phyloP scores from a whole-genome alignment of 768 basidiomycete species.

The Mycena vulgaris region DNA sequence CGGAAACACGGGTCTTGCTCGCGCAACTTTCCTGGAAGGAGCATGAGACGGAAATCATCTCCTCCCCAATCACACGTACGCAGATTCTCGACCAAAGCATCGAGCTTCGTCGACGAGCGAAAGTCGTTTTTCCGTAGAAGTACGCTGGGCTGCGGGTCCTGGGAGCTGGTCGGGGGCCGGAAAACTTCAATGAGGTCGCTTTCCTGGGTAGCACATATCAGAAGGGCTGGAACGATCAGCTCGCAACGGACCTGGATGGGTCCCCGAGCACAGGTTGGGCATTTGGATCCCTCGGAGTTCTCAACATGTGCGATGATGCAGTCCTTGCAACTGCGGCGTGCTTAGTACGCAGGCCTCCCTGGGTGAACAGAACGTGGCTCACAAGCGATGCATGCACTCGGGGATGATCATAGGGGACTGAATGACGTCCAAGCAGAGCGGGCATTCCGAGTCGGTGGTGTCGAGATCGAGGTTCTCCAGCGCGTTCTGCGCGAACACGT shows the following conservation, averaged over 20 bases:
- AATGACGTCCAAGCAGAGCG: slow-evolving; percentile 87
- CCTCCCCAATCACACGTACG: slow-evolving; percentile 57
- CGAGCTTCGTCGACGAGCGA: slow-evolving; percentile 91
- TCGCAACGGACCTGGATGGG: slow-evolving; percentile 68
- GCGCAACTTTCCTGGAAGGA: slow-evolving; percentile 67
- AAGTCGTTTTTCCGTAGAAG: slow-evolving; percentile 86
- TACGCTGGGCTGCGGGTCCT: slow-evolving; percentile 60
- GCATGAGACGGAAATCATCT: background rate
- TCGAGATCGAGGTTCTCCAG: slow-evolving; percentile 73
- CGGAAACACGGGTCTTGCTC: slow-evolving; percentile 84
- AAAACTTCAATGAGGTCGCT: slow-evolving; percentile 77
- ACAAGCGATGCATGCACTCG: slow-evolving; percentile 85
- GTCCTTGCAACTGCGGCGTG: slow-evolving; percentile 81
- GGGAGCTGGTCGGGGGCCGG: slow-evolving; percentile 54
- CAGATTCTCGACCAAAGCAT: slow-evolving; percentile 84
- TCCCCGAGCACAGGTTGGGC: slow-evolving; percentile 85
- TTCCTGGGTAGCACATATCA: slow-evolving; percentile 54
- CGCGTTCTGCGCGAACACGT: slow-evolving; percentile 74
- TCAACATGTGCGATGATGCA: slow-evolving; percentile 86
- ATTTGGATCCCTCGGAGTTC: slow-evolving; percentile 75
- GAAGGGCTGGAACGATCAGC: background rate
- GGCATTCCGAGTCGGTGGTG: slow-evolving; percentile 74
- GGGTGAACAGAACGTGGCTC: slow-evolving; percentile 38
- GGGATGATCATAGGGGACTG: slow-evolving; percentile 80
- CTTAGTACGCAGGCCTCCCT: background rate